phyloP scores from a whole-genome alignment of 495 filamentous ascomycete genomes.

The Neurospora sp. region DNA sequence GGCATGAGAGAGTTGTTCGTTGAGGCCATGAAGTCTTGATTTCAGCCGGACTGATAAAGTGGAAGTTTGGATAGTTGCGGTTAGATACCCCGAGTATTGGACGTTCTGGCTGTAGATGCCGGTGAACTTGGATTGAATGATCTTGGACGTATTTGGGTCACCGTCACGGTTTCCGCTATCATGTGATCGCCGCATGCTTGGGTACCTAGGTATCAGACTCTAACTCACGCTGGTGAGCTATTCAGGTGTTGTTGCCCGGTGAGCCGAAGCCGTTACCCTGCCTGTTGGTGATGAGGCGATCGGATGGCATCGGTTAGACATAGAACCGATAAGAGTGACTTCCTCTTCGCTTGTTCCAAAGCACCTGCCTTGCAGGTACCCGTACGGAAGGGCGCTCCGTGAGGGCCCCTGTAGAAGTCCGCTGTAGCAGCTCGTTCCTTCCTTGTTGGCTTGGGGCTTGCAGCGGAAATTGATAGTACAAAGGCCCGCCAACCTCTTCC shows the following conservation, averaged over 20 bases:
- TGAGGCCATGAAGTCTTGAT: slow-evolving; percentile 41
- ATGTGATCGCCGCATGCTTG: background rate
- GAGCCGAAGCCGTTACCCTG: background rate
- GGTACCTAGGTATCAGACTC: background rate
- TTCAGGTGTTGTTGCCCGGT: background rate
- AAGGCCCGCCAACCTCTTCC: background rate
- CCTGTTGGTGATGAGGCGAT: background rate
- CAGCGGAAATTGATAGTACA: background rate
- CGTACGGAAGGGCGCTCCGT: background rate
- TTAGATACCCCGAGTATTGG: background rate
- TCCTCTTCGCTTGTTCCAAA: background rate
- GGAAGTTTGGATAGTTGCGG: background rate
- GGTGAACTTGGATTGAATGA: background rate
- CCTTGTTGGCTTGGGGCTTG: background rate
- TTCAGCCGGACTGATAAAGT: no score
- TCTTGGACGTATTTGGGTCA: background rate
- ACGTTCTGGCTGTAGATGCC: background rate
- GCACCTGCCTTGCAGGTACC: background rate
- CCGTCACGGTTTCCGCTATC: background rate
- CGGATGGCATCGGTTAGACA: background rate
- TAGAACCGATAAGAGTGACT: background rate
- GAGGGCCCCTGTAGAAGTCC: background rate
- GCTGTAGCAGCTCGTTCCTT: background rate
- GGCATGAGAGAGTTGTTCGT: slow-evolving; percentile 86
- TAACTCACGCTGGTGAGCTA: background rate